Base-by-base conservation (phyloP, 1,284 basidiomycete species). In the Malassezia vespertilionis region DNA sequence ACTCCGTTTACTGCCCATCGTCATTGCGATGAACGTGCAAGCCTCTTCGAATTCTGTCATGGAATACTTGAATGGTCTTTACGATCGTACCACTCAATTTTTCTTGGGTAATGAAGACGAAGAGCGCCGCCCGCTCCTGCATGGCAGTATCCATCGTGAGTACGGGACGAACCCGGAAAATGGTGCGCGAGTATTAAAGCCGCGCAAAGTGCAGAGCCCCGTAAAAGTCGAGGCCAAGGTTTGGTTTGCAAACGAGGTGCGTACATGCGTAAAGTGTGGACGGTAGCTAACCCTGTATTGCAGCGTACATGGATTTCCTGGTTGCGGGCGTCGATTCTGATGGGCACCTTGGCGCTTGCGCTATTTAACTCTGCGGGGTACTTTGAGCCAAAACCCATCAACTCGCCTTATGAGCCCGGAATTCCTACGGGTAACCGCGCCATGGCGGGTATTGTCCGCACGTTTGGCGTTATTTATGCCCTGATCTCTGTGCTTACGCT, bases 401-500 rank as follows among this genome's bases (percentile, higher is more conserved):
- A 30, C 14, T 36, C 41, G 12, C 40, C 40, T 9, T 28, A 21
- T 21, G 40, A 34, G 26, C 46, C 46, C 4, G 40, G 40, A 5
- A 18, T 20, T 5, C 28, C 10, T 9, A 36, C 20, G 11, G 31
- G 31, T 18, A 23, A 28, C 30, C 40, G 24, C 6, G 14, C 15
- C 24, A 49, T 46, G 15, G 53, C 47, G 21, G 33, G 36, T 9
- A 33, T 20, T 14, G 34, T 38, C 15, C 44, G 49, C 39, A 47
- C 75, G 27, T 90, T 97, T 71, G 86, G 89, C 0, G 82, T 86
- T 56, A 73, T 79, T 1, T 97, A 96, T 62, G 87, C 88, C 6
- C 60, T 77, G 2, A 84, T 96, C 33, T 65, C 65, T 4, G 50
- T 66, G 5, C 49, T 60, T 28, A 61, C 58, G 18, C 55, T 69